Base-by-base conservation (phyloP, 108 stramenopile species). In the Nitzschia sp. region DNA sequence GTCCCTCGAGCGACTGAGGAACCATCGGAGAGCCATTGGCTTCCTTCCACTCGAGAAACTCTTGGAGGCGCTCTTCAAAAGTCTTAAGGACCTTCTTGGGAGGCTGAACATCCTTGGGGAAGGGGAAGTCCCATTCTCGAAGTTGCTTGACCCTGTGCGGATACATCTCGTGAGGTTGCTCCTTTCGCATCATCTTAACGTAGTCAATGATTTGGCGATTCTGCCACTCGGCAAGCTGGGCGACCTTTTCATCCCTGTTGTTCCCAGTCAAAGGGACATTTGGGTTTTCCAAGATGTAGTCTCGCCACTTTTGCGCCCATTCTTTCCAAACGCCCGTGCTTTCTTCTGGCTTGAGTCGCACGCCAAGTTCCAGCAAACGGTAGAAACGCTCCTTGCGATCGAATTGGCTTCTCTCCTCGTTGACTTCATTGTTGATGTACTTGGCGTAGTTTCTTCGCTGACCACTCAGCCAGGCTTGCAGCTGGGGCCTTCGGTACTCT, bases 71-170 rank as follows among this genome's bases (percentile, higher is more conserved):
- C 4, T 50, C 48, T 4, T 50, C 48, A 50, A 50, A 50, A 5
- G 48, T n/a, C 21, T 50, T 50, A n/a, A 50, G 48, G 17, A 21
- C 9, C 48, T 50, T 50, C 19, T 50, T 50, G 48, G 48, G 48
- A 50, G 48, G 19, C 16, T 4, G 48, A 22, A 50, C 48, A 22
- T 50, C 48, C 19, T 50, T 50, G 5, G 48, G 48, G 19, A 50
- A 50, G 4, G 48, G 48, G 19, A 50, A 50, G 4, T 50, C 21
- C 48, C 48, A 50, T 50, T 50, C 48, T 22, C 21, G 8, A n/a
- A 50, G 48, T 22, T 50, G 13, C 21, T 50, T 16, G 19, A 50
- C 13, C 4, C 48, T 8, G 19, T 50, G 48, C 4, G 48, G 48
- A 21, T 50, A 50, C 48, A 50, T 50, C 19, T 50, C 48, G 19